Evolutionary conservation across 148 eudicot species (phyloP).

Genomic region (Limonium bicolor): DNA sequence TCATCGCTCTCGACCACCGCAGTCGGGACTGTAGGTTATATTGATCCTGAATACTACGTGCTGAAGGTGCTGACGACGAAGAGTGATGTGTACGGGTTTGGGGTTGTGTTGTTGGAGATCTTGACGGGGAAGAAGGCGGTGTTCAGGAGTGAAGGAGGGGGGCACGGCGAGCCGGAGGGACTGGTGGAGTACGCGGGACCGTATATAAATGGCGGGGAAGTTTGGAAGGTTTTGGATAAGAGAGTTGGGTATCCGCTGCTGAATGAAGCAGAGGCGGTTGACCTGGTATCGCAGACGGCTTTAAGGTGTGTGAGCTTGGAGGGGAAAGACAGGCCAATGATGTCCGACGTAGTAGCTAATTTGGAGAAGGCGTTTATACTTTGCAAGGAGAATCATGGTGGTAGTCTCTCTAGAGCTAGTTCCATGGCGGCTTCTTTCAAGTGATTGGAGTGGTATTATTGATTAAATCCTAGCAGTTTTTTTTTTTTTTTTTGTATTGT

Average conservation of each 20-base stretch:
- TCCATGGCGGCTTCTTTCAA: background rate
- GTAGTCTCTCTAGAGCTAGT: constrained; percentile 15
- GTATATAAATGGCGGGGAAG: constrained; percentile 27
- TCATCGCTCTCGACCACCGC: constrained; percentile 17
- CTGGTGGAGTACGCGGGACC: constrained; percentile 46
- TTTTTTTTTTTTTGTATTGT: background rate
- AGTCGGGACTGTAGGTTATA: constrained; percentile 45
- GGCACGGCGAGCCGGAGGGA: constrained; percentile 20
- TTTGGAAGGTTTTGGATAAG: constrained; percentile 36
- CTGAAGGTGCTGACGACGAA: constrained; percentile 38
- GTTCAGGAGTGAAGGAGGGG: constrained; percentile 22
- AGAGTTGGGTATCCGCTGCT: constrained; percentile 25
- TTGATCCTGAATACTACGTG: constrained; percentile 48
- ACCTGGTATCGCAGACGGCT: constrained; percentile 41
- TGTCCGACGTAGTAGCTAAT: constrained; percentile 41
- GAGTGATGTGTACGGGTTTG: constrained; percentile 55
- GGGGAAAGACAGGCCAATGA: constrained; percentile 40
- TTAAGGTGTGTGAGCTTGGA: constrained; percentile 44
- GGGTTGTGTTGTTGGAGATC: constrained; percentile 47
- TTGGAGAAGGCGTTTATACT: constrained; percentile 39
- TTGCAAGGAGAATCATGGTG: constrained; percentile 24
- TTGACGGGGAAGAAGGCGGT: constrained; percentile 47
- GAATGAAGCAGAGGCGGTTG: constrained; percentile 45
- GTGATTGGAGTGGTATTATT: background rate
- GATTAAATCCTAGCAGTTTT: background rate